Base-by-base conservation (phyloP, 148 eudicot genomes). In the Pouteria glomerata region DNA sequence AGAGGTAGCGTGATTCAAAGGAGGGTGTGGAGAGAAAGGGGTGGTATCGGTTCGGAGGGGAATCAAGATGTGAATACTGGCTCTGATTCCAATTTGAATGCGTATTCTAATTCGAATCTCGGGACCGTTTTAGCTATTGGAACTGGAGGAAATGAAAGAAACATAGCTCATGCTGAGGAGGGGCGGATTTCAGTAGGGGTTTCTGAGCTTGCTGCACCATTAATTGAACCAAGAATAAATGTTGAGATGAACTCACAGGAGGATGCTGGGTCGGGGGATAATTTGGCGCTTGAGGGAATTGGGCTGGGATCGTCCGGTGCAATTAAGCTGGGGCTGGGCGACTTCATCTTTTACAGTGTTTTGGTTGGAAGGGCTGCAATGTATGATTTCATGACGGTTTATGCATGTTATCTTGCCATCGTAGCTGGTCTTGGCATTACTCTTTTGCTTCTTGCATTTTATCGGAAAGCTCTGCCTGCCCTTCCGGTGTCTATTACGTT, bases 351-450 rank as follows among this genome's bases (percentile, higher is more conserved):
- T 71, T 92, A 96, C 79, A 92, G 99, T 74, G 99, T 92, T 63
- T 82, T 96, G 71, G 99, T 96, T 73, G 97, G 96, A 8, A 80
- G 99, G 79, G 99, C 97, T 21, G 97, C 99, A 30, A 92, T 96
- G 97, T 96, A 90, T 66, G 97, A 90, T 74, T 87, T 83, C 74
- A 90, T 92, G 97, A 88, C 97, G 0, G 97, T 92, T 39, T 92
- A 92, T 50, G 96, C 96, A 1, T 95, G 96, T 78, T 95, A 95
- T 73, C 79, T 96, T 55, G 99, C 99, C 63, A 88, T 96, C 55
- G 82, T 96, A 61, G 95, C 97, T 12, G 96, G 97, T 71, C 94
- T 96, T 66, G 99, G 97, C 53, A 73, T 90, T 61, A 92, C 99
- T 27, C 77, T 96, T 72, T 48, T 83, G 78, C 88, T 96, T 42